Conservation (phyloP, 1,284 basidiomycete species). For the Tausonia pullulans region DNA sequence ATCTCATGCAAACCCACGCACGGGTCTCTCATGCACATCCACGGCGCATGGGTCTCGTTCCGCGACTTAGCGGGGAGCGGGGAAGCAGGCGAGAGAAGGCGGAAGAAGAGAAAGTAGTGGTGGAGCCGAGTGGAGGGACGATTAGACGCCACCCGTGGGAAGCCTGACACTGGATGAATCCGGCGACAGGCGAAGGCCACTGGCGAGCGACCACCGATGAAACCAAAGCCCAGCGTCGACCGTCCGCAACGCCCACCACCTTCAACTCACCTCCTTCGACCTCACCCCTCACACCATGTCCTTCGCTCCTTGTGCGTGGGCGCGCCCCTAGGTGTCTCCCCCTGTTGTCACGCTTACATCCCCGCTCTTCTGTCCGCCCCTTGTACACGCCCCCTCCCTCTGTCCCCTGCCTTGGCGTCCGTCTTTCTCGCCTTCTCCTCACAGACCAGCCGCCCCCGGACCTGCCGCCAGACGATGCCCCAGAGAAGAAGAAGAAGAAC, state of each 20-base stretch:
- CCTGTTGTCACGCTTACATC: neutral
- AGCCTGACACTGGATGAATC: no score
- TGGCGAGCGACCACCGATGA: no score
- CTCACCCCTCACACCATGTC: constrained; percentile 1
- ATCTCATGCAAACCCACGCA: no score
- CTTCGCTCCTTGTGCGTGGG: constrained; percentile 3
- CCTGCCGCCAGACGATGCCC: constrained; percentile 9
- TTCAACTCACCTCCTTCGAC: neutral
- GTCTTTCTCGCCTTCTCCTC: neutral
- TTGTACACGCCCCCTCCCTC: neutral
- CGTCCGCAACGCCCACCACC: neutral
- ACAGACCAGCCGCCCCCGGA: constrained; percentile 17
- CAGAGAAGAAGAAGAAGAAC: neutral
- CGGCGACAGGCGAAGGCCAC: no score
- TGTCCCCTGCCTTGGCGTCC: neutral
- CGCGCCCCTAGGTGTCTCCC: neutral
- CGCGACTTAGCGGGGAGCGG: no score
- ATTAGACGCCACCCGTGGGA: no score
- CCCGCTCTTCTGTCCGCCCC: neutral
- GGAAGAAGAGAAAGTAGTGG: no score
- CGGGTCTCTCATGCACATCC: no score
- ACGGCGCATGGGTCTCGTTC: no score
- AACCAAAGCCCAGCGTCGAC: neutral
- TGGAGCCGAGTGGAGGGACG: no score
- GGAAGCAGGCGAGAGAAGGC: no score